Evolutionary conservation across 345 rosid species (phyloP).

Genomic region (Camelina laxa): DNA sequence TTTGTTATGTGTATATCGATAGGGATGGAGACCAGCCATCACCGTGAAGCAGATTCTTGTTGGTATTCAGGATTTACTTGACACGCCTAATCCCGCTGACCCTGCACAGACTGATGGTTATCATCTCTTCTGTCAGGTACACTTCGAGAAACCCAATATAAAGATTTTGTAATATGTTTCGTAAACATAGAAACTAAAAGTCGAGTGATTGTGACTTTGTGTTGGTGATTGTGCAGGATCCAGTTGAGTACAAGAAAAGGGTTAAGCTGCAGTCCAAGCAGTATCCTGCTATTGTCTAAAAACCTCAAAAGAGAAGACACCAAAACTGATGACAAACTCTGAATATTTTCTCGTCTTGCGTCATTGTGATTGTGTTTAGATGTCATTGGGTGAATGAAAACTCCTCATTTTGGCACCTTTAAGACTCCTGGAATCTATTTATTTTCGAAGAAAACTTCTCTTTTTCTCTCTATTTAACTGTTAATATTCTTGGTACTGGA

Average conservation of each 20-base stretch:
- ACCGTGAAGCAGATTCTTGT: conserved; percentile 92
- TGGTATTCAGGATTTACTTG: conserved; percentile 88
- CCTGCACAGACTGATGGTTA: conserved; percentile 95
- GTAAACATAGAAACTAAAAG: conserved; percentile 8
- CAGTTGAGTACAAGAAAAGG: conserved; percentile 80
- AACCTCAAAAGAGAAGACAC: conserved; percentile 26
- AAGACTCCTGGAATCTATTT: conserved; percentile 30
- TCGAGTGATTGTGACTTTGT: conserved; percentile 4
- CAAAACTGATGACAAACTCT: conserved; percentile 40
- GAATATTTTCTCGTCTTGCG: conserved; percentile 31
- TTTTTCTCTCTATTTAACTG: conserved; percentile 24
- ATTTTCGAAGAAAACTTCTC: conserved; percentile 23
- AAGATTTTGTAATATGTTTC: not conserved
- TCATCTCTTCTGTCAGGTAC: conserved; percentile 88
- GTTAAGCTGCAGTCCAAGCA: conserved; percentile 89
- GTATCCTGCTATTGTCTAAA: conserved; percentile 71
- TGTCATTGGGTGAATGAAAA: conserved; percentile 32
- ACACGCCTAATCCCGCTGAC: conserved; percentile 84
- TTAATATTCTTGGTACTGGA: conserved; percentile 39
- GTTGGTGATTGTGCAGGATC: conserved; percentile 60
- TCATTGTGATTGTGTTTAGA: conserved; percentile 40
- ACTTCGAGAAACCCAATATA: not conserved
- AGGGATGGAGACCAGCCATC: conserved; percentile 97
- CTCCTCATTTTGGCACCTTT: conserved; percentile 40
- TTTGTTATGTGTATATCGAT: conserved; percentile 11